Evolutionary conservation across 768 basidiomycete genomes (phyloP), one percentile per base, ranked within the genome.

Genomic region (Clitopilus hobsonii): DNA sequence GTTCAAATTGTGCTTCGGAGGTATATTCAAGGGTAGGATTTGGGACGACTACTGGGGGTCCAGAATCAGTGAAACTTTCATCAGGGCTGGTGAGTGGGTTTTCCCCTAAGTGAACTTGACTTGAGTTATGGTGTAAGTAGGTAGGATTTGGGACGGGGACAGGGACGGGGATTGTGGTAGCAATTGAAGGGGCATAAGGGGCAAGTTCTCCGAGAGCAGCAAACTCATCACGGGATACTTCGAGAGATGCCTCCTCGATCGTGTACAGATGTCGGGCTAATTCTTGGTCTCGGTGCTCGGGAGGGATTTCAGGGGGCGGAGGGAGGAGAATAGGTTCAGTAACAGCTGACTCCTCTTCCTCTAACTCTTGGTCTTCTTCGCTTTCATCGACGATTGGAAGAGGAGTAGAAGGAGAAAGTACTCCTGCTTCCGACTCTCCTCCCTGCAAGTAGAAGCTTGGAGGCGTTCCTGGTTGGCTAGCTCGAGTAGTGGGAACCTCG

Each of bases 371-470:
- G n/a, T n/a, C n/a, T n/a, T n/a, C 58, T 47, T 64, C 59, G 41
- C 63, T 64, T 36, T 62, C 56, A 49, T 62, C 64, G 27, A 56
- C 60, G 54, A 70, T 70, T n/a, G 67, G 59, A 48, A 65, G 62
- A 27, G 66, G 47, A 28, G 69, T 56, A 36, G 68, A 66, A 6
- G 74, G 68, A 32, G 72, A 65, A 11, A 63, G 64, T 24, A 65
- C 62, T 29, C 61, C 49, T 20, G 61, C 51, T 11, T 65, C 67
- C 1, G 69, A 67, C 20, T 62, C 65, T 7, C n/a, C n/a, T n/a
- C 65, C 70, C 36, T 73, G 66, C 6, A 74, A 65, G 56, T 74
- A 76, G 60, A 71, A 68, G 53, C 72, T 75, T 14, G 74, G 74
- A 13, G 74, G 74, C 1, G 74, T 67, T 26, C 71, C 61, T 16